Evolutionary conservation across 352 stramenopile genomes (phyloP), one percentile per base, ranked within the genome.

Genomic region (Pseudoperonospora humuli): DNA sequence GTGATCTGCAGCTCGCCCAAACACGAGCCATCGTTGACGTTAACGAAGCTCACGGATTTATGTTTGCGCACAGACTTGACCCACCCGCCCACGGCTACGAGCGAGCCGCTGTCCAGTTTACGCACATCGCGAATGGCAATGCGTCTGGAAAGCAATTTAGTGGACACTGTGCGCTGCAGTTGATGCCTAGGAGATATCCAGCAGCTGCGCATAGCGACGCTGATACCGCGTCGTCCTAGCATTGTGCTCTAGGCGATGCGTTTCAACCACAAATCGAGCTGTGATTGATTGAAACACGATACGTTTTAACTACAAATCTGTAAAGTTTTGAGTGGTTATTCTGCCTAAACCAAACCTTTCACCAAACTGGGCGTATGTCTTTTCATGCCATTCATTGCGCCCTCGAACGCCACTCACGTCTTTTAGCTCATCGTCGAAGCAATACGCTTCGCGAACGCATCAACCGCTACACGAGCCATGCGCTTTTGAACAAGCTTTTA

Each of bases 31-130:
- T 98, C 93, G 66, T 97, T 98, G 32, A 98, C 77, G 62, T 98
- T 95, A 23, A 98, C 74, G 67, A 99, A 98, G 32, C 76, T 95
- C 39, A 98, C 77, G 20, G 84, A 96, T 65, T 98, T 98, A 77
- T 98, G 95, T 46, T 96, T 96, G 50, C 95, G 81, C 21, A 98
- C 85, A 7, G 95, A 98, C 64, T 96, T 84, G 35, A 97, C 93
- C 95, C 95, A 98, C 29, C 95, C 95, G 15, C 61, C 71, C 13
- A 87, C 53, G 20, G 62, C 62, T 15, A 83, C 70, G 25, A 45
- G 69, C 25, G 56, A 50, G 40, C 72, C 72, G 42, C 59, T 64
- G 18, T 49, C 45, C 5, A 67, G 60, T 26, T 61, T 7, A 2
- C 59, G 64, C 40, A 62, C 72, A 3, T 75, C 58, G 5, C 62